Conservation (phyloP, 305 asterid species). For the Nicotiana rustica region DNA sequence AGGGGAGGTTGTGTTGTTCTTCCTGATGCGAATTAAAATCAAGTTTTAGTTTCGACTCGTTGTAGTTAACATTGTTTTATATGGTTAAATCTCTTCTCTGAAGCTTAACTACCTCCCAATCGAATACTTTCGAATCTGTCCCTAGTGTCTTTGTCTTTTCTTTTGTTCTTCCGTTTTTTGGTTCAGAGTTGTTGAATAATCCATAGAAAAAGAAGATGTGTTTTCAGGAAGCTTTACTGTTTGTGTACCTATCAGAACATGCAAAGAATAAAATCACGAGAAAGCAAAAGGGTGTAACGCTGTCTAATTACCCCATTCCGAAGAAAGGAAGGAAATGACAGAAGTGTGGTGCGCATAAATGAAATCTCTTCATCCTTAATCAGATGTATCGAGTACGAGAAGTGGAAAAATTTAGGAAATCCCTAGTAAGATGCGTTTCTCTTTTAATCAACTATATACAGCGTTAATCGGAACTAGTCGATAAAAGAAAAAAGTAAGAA, state of each 20-base stretch:
- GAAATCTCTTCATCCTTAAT: no score
- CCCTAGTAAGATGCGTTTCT: no score
- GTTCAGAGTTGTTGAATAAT: not conserved
- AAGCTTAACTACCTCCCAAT: not conserved
- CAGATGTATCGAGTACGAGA: no score
- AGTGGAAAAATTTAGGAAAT: no score
- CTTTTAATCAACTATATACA: no score
- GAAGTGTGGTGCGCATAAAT: no score
- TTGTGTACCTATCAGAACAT: constrained; percentile 4
- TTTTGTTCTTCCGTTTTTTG: not conserved
- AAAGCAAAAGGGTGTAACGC: constrained; percentile 22
- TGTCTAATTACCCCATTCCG: not conserved
- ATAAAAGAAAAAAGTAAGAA: not conserved
- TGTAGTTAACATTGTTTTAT: not conserved
- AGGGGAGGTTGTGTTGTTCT: no score
- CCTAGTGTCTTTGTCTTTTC: not conserved
- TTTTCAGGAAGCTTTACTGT: constrained; percentile 22
- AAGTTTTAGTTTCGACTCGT: not conserved
- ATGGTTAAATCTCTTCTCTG: not conserved
- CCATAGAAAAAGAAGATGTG: not conserved
- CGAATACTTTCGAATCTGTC: not conserved
- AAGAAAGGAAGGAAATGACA: not conserved
- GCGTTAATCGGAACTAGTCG: no score
- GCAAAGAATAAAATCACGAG: constrained; percentile 21
- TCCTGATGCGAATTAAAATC: no score